Evolutionary conservation across 1,284 basidiomycete species (phyloP), one percentile per base, ranked within the genome.

Genomic region (Phylloporus gajari): DNA sequence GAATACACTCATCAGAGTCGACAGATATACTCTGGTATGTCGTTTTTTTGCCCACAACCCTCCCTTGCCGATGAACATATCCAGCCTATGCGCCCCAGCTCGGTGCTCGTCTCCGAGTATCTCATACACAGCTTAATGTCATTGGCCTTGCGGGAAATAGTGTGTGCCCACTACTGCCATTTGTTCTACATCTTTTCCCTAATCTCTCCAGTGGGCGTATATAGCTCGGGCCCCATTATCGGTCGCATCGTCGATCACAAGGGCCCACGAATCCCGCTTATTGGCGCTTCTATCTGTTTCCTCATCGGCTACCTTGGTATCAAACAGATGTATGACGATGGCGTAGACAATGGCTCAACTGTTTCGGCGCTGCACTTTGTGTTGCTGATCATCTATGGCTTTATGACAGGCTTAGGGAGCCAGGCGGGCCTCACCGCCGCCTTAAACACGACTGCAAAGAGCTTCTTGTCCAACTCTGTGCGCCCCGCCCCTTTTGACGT

Each of bases 61-160:
- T 71, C 17, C n/a, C 42, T 8, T 30, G 65, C 25, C 12, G 27
- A 70, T 65, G 46, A 70, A 68, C 38, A 38, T 65, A n/a, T 62
- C 70, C 78, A 93, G 95, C 93, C 4, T 96, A 95, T 79, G 91
- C 92, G 1, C 94, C 95, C 0, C 94, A 95, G 79, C 86, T 96
- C 5, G 93, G 91, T 3, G 82, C 90, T 25, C 88, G 90, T 48
- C 86, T 96, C 23, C 84, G 87, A 59, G 87, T 95, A 30, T 88
- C 90, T 1, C 93, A 95, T 67, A 95, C 94, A 0, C 89, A 93
- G 72, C 85, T 94, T 60, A 96, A 95, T 75, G 82, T 95, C 59
- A 87, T 95, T 40, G 94, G 90, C 15, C 83, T 92, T 21, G 90
- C 90, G 4, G 92, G 91, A 65, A 94, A 93, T 75, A 79, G 91